Conservation (phyloP, 306 rosid genomes). For the Cercis canadensis region DNA sequence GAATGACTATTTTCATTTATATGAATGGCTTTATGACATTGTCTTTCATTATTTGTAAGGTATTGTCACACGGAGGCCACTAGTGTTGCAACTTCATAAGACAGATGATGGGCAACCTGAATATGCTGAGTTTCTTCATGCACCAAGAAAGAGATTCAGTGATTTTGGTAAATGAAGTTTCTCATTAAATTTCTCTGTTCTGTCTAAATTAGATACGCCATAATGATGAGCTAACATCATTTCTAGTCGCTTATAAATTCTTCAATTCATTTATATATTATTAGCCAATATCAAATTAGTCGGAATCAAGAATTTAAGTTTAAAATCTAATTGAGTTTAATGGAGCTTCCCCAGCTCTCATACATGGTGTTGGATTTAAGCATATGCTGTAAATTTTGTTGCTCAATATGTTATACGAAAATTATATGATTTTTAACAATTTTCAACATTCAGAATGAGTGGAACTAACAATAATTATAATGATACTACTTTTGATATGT, state of each 20-base stretch:
- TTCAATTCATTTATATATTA: background rate
- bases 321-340: background rate
- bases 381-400: background rate
- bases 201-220: slow-evolving; percentile 11
- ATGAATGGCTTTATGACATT: slow-evolving; percentile 21
- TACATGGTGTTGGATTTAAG: background rate
- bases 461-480: background rate
- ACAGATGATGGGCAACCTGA: slow-evolving; percentile 71
- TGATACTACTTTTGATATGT: background rate
- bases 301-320: background rate
- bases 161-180: slow-evolving; percentile 74
- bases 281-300: background rate
- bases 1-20: slow-evolving; percentile 28
- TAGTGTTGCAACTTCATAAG: slow-evolving; percentile 96
- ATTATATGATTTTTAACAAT: background rate
- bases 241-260: background rate
- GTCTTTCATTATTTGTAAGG: slow-evolving; percentile 51
- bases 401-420: background rate
- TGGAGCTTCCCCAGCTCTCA: background rate
- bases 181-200: slow-evolving; percentile 19
- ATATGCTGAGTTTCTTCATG: slow-evolving; percentile 97
- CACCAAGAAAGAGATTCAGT: slow-evolving; percentile 72
- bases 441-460: background rate
- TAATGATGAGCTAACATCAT: slow-evolving; percentile 12
- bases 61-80: slow-evolving; percentile 94